A percentile compares a stretch with the other conserved stretches of the same genome.
phyloP scores from a whole-genome alignment of 192 early-diverging fungal genomes.

The Anaeromyces robustus region DNA sequence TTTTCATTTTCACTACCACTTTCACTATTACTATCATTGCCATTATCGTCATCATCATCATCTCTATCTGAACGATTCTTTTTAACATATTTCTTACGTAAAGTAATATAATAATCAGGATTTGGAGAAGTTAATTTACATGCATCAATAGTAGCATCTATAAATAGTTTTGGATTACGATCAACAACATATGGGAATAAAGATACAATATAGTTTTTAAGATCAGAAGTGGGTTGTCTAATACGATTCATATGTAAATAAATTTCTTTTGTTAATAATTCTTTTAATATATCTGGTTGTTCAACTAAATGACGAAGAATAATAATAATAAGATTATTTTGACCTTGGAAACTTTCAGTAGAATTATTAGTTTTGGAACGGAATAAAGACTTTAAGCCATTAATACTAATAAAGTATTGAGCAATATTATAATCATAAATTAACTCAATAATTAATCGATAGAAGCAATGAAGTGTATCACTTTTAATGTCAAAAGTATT shows the following conservation, averaged over 20 bases:
- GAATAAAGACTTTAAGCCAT: not conserved
- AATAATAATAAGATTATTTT: constrained; percentile 62
- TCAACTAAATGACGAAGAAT: constrained; percentile 86
- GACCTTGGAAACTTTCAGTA: constrained; percentile 53
- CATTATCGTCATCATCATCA: constrained; percentile 12
- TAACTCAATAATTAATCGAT: not conserved
- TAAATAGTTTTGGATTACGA: not conserved
- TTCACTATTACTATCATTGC: no score
- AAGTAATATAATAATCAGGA: not conserved
- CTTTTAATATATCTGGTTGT: constrained; percentile 35
- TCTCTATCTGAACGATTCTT: constrained; percentile 8
- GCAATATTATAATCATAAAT: not conserved
- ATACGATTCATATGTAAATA: constrained; percentile 55
- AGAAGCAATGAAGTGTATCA: not conserved
- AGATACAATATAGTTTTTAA: constrained; percentile 36
- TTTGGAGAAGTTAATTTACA: not conserved
- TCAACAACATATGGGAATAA: not conserved
- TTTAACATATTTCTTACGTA: constrained; percentile 14
- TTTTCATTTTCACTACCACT: not conserved
- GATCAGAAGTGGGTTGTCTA: constrained; percentile 46
- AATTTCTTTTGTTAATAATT: constrained; percentile 60
- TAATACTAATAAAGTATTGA: not conserved
- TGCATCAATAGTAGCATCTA: not conserved
- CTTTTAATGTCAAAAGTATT: not conserved
- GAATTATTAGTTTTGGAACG: not conserved